Evolutionary conservation across 148 eudicot species (phyloP).

Genomic region (Beta vulgaris): DNA sequence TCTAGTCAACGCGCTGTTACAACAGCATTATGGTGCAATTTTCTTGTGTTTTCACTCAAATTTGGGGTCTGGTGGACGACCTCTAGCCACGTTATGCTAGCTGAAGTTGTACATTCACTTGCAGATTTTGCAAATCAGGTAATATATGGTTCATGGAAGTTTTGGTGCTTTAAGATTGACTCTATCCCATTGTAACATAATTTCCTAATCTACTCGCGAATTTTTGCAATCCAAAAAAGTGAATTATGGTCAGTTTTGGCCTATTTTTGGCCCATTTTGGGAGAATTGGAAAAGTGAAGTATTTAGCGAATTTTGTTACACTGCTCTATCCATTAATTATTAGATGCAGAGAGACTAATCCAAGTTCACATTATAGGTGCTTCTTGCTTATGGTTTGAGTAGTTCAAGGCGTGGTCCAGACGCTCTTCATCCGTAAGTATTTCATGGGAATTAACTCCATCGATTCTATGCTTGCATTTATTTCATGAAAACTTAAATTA

Average conservation of each 20-base stretch:
- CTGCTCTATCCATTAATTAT: slow-evolving; percentile 14
- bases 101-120: slow-evolving; percentile 84
- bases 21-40: slow-evolving; percentile 94
- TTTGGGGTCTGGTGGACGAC: slow-evolving; percentile 90
- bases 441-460: not conserved
- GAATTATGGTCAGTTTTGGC: too few relatives aligned
- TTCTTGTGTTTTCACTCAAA: slow-evolving; percentile 92
- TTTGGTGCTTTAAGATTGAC: slow-evolving; percentile 18
- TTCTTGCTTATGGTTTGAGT: slow-evolving; percentile 92
- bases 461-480: not conserved
- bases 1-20: slow-evolving; percentile 90
- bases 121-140: slow-evolving; percentile 99
- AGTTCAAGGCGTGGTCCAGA: slow-evolving; percentile 98
- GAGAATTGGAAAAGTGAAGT: too few relatives aligned
- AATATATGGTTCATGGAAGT: slow-evolving; percentile 1
- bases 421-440: slow-evolving; percentile 94
- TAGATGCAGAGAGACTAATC: slow-evolving; percentile 40
- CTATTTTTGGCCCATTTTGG: too few relatives aligned
- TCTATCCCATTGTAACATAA: too few relatives aligned
- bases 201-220: too few relatives aligned
- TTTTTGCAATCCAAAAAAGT: too few relatives aligned
- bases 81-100: slow-evolving; percentile 94
- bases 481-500: not conserved
- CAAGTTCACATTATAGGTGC: slow-evolving; percentile 63
- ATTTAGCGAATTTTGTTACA: too few relatives aligned